Conservation (phyloP, 495 filamentous ascomycete species). For the Penicillium argentinense region DNA sequence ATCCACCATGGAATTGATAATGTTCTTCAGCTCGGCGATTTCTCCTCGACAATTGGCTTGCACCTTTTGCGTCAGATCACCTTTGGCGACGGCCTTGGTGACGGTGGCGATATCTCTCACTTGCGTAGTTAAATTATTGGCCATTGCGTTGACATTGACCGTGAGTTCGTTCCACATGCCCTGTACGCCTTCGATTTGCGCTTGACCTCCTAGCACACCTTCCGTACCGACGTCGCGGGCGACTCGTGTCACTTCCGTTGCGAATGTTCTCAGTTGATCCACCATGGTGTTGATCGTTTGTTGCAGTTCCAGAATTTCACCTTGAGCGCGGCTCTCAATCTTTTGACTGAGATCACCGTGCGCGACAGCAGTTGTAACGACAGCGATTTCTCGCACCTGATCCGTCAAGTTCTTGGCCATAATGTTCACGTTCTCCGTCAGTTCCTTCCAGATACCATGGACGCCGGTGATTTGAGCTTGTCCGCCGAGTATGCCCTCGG, state of each 20-base stretch:
- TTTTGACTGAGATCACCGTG: constrained; percentile 96
- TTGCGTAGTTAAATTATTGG: constrained; percentile 95
- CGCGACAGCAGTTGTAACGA: constrained; percentile 93
- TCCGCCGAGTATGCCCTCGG: constrained; percentile 94
- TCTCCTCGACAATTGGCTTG: constrained; percentile 96
- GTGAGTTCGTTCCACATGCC: constrained; percentile 97
- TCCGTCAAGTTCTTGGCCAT: constrained; percentile 89
- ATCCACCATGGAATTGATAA: constrained; percentile 99
- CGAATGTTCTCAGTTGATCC: constrained; percentile 94
- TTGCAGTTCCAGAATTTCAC: constrained; percentile 94
- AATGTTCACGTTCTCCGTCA: constrained; percentile 97
- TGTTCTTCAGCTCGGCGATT: constrained; percentile 92
- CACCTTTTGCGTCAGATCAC: constrained; percentile 95
- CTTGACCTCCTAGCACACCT: constrained; percentile 94
- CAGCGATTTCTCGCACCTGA: constrained; percentile 94
- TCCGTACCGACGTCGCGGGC: constrained; percentile 97
- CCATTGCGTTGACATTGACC: constrained; percentile 98
- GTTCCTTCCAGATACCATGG: constrained; percentile 96
- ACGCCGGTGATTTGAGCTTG: constrained; percentile 94
- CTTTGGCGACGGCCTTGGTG: constrained; percentile 95
- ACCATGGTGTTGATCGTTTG: constrained; percentile 99
- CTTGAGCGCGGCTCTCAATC: constrained; percentile 89
- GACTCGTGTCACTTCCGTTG: constrained; percentile 94
- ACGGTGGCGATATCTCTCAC: constrained; percentile 98
- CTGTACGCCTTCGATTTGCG: constrained; percentile 84